These are phyloP conservation scores for Cadophora sp. DNA, from an alignment of 2,329 filamentous ascomycete genomes.

Conservation along the genomic window DNA sequence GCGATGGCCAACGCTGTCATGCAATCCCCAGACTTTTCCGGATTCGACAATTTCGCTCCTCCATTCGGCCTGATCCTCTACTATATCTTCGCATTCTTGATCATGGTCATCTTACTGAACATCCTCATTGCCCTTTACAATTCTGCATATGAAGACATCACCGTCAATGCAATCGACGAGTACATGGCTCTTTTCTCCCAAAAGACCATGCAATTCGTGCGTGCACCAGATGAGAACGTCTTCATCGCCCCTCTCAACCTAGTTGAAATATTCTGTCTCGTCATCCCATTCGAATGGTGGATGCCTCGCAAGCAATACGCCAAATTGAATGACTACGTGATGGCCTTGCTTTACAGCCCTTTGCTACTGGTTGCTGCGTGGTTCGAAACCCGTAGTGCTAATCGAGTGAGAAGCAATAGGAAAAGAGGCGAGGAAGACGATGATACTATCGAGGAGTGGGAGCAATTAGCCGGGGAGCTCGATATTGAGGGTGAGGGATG, in stretches of 20 bases:
- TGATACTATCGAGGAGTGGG: slow-evolving; percentile 90
- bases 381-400: slow-evolving; percentile 71
- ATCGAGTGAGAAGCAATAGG: slow-evolving; percentile 74
- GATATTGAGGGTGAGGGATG: slow-evolving; percentile 87
- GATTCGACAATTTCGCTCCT: slow-evolving; percentile 88
- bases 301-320: slow-evolving; percentile 74
- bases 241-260: slow-evolving; percentile 97
- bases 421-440: slow-evolving; percentile 86
- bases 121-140: slow-evolving; percentile 98
- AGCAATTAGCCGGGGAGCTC: slow-evolving; percentile 74
- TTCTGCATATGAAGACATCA: slow-evolving; percentile 87
- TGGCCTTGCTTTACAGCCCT: slow-evolving; percentile 85
- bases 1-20: slow-evolving; percentile 91
- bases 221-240: slow-evolving; percentile 96
- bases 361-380: slow-evolving; percentile 80
- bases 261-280: slow-evolving; percentile 81
- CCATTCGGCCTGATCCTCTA: slow-evolving; percentile 96
- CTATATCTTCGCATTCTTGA: slow-evolving; percentile 96
- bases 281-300: slow-evolving; percentile 95
- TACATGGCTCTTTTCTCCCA: slow-evolving; percentile 92
- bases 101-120: slow-evolving; percentile 94
- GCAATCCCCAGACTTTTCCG: slow-evolving; percentile 87
- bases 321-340: slow-evolving; percentile 84
- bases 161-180: slow-evolving; percentile 87
- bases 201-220: slow-evolving; percentile 96